Percentiles rank a stretch among this genome's conserved stretches.
Evolutionary conservation across 345 rosid species (phyloP).

Genomic region (Arabidopsis suecica): DNA sequence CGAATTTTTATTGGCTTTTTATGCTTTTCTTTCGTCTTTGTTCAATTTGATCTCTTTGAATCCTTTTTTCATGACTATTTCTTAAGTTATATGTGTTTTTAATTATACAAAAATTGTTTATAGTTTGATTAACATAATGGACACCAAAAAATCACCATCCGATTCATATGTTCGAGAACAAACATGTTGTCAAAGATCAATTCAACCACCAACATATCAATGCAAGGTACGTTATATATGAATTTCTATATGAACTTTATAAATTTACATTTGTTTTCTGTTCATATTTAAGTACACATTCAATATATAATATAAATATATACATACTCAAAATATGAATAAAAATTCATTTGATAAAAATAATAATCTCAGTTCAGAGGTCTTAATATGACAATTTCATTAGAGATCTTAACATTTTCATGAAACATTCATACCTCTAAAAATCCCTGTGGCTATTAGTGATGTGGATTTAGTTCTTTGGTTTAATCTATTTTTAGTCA

Average conservation of each 20-base stretch:
- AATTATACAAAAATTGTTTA: not conserved
- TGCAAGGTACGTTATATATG: not conserved
- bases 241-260: not conserved
- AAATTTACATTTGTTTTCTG: not conserved
- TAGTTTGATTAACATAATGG: slow-evolving; percentile 22
- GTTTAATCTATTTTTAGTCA: slow-evolving; percentile 12
- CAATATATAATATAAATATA: not conserved
- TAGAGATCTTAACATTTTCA: not conserved
- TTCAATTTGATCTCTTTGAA: not conserved
- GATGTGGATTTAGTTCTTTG: not conserved
- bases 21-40: not conserved
- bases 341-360: not conserved
- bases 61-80: slow-evolving; percentile 4
- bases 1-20: not conserved
- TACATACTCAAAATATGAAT: not conserved
- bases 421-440: not conserved
- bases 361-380: not conserved
- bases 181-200: slow-evolving; percentile 21
- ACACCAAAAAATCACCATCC: slow-evolving; percentile 16
- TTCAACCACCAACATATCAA: slow-evolving; percentile 19
- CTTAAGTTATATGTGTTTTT: slow-evolving; percentile 1
- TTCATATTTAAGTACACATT: slow-evolving; percentile 1
- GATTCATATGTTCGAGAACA: slow-evolving; percentile 31
- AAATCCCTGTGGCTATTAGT: not conserved
- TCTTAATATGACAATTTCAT: not conserved